Conservation (phyloP, 441 rosid species). For the Sinapis alba region DNA sequence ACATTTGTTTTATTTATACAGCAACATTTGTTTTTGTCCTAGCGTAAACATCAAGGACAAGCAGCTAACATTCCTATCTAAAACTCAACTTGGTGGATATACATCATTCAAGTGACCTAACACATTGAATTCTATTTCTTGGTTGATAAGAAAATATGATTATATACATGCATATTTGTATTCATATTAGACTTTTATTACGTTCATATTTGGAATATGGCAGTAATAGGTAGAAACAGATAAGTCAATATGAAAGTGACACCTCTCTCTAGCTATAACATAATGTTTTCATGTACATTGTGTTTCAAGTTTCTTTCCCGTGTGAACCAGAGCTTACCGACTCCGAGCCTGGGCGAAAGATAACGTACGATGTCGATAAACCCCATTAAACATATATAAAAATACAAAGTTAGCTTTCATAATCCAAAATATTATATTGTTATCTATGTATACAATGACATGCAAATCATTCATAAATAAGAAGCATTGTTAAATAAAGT, state of each 20-base stretch:
- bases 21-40: neutral
- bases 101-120: constrained; percentile 25
- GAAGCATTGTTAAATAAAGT: neutral
- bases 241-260: constrained; percentile 36
- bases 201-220: constrained; percentile 18
- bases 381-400: neutral
- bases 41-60: constrained; percentile 21
- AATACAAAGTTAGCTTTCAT: neutral
- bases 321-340: constrained; percentile 24
- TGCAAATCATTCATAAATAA: neutral
- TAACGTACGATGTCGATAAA: constrained; percentile 30
- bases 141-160: constrained; percentile 38
- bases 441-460: neutral
- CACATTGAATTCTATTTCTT: constrained; percentile 36
- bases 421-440: neutral
- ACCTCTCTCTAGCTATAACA: constrained; percentile 8
- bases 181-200: neutral
- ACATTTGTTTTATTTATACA: neutral
- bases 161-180: neutral
- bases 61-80: constrained; percentile 34
- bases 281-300: constrained; percentile 6
- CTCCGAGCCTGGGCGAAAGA: neutral
- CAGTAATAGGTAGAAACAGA: neutral
- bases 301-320: constrained; percentile 6
- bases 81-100: constrained; percentile 28